Base-by-base conservation (phyloP, 2,329 filamentous ascomycete genomes). In the Neopestalotiopsis clavispora region DNA sequence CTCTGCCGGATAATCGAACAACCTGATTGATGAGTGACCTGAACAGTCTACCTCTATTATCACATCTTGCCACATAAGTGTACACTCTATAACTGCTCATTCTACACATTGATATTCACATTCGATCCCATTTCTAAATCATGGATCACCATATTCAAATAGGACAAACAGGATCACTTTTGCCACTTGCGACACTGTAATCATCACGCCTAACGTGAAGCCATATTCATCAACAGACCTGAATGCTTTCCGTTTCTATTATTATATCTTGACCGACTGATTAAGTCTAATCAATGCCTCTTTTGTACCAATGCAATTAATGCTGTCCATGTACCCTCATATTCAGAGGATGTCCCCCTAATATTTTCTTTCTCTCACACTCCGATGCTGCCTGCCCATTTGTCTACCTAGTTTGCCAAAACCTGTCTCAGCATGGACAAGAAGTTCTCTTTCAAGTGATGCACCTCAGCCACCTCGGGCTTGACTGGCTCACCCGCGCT, bases 401-500 rank as follows among this genome's bases (percentile, higher is more conserved):
- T 23, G 42, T 52, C 66, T 28, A 28, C 23, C 23, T 87, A 95
- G 75, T 93, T 88, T 32, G 94, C 93, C 76, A 97, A 84, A 56
- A 97, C 94, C 75, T 90, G 87, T 74, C 94, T 89, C 76, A 97
- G 81, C 92, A 97, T 96, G 65, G 87, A 84, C 78, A 95, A 80
- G 79, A 98, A 97, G 71, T 91, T 90, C 4, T 94, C 92, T 74
- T 89, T 89, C 76, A 98, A 81, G 79, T 94, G 95, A 76, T 93
- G 85, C 65, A 97, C 87, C 83, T 97, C 94, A 30, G 81, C 84
- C n/a, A 97, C 89, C 1, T 85, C 81, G 3, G 94, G 94, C 82
- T 97, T 98, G 66, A 86, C 84, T 1, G 94, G 94, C 82, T 97
- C 94, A 40, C 94, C 94, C 1, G 94, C 94, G 58, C 88, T 91